Evolutionary conservation across 2,329 filamentous ascomycete species (phyloP).

Genomic region (Colletotrichum lindemuthianum): DNA sequence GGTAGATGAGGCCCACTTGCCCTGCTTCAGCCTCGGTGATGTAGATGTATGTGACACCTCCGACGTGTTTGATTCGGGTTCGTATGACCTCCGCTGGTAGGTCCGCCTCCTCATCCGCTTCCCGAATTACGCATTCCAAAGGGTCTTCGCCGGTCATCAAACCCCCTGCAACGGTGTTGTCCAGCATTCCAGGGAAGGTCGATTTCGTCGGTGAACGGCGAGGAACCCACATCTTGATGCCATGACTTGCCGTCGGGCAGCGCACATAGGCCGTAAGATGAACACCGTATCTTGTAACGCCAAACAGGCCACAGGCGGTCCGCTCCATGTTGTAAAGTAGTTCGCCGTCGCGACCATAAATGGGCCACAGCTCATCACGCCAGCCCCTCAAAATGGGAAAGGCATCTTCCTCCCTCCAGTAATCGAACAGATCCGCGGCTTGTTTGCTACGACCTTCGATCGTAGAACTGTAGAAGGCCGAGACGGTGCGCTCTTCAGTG

Average conservation of each 20-base stretch:
- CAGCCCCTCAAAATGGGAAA: constrained; percentile 83
- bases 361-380: constrained; percentile 83
- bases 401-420: constrained; percentile 75
- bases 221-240: constrained; percentile 86
- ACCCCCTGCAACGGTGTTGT: constrained; percentile 90
- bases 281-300: constrained; percentile 80
- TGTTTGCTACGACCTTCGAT: constrained; percentile 70
- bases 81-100: constrained; percentile 77
- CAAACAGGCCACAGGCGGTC: constrained; percentile 78
- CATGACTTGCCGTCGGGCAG: constrained; percentile 52
- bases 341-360: constrained; percentile 73
- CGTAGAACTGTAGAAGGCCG: constrained; percentile 67
- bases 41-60: constrained; percentile 86
- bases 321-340: constrained; percentile 81
- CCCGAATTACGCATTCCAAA: constrained; percentile 84
- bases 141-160: constrained; percentile 84
- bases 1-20: constrained; percentile 84
- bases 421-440: constrained; percentile 65
- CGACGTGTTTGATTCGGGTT: constrained; percentile 64
- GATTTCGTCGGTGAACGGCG: constrained; percentile 79
- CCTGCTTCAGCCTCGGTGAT: constrained; percentile 82
- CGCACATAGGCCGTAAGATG: constrained; percentile 81
- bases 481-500: constrained; percentile 68
- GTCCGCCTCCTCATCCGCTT: constrained; percentile 89
- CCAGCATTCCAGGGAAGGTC: constrained; percentile 91